A percentile compares a stretch with the other conserved stretches of the same genome.
Conservation (phyloP, 1,139 yeast species). For the Scheffersomyces parashehatae region DNA sequence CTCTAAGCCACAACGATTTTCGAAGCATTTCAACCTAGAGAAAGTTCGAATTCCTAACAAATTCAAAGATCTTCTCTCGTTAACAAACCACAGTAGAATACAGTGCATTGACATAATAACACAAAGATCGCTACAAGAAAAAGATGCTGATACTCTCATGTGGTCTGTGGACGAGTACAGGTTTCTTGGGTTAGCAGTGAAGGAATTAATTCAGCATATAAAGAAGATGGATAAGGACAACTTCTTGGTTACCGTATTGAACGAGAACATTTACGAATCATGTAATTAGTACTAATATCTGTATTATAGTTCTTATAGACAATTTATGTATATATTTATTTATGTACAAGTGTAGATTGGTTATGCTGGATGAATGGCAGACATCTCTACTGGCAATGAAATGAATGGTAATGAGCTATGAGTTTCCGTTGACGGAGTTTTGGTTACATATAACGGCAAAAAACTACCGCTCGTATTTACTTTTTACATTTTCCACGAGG, state of each 20-base stretch:
- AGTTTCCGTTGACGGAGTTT: not conserved
- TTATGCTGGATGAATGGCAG: no score
- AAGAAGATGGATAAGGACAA: conserved; percentile 6
- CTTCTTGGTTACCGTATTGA: conserved; percentile 5
- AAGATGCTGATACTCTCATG: conserved; percentile 21
- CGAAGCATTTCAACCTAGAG: conserved; percentile 11
- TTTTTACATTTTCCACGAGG: not conserved
- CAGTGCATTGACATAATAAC: conserved; percentile 20
- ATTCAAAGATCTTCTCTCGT: conserved; percentile 12
- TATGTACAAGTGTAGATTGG: not conserved
- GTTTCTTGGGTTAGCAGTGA: conserved; percentile 26
- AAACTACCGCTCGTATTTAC: not conserved
- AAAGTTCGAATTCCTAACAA: conserved; percentile 14
- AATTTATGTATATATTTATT: not conserved
- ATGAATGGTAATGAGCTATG: no score
- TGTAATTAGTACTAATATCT: not conserved
- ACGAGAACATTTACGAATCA: not conserved
- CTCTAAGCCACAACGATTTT: conserved; percentile 1
- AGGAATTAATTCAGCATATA: conserved; percentile 19
- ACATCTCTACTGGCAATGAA: no score
- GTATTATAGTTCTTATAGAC: not conserved
- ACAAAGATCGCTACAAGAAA: conserved; percentile 21
- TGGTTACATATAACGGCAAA: not conserved
- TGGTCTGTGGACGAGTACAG: conserved; percentile 41
- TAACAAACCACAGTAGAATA: conserved; percentile 12